Percentiles rank a stretch among this genome's conserved stretches.
These are phyloP conservation scores for Ophiostoma montium DNA, from an alignment of 2,329 filamentous ascomycete species.

Conservation along the genomic window DNA sequence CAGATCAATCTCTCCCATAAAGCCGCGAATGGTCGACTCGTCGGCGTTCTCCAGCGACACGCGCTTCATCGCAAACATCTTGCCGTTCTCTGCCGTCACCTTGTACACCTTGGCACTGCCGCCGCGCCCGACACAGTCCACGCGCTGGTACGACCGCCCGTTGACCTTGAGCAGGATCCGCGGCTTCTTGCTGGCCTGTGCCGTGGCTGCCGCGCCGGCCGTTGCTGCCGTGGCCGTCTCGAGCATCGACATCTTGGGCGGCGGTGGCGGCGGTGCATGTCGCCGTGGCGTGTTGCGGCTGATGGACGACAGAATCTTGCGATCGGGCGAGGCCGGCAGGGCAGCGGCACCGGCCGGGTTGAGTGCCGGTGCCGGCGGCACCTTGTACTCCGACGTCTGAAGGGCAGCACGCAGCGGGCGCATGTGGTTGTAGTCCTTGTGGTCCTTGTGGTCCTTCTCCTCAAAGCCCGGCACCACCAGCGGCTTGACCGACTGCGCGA, in stretches of 20 bases:
- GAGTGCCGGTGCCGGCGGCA: not conserved
- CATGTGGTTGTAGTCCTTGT: conserved; percentile 18
- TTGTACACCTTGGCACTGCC: conserved; percentile 91
- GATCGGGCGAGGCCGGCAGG: conserved; percentile 26
- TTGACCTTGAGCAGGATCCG: conserved; percentile 79
- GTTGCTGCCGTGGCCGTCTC: conserved; percentile 75
- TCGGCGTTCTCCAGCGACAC: conserved; percentile 87
- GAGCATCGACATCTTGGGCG: conserved; percentile 94
- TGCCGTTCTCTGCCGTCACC: conserved; percentile 93
- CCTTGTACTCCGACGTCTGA: not conserved
- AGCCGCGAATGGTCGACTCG: conserved; percentile 67
- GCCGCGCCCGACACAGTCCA: conserved; percentile 82
- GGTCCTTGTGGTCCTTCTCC: conserved; percentile 40
- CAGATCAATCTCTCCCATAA: conserved; percentile 90
- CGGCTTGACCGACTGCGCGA: conserved; percentile 46
- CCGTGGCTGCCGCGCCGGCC: conserved; percentile 64
- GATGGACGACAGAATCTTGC: conserved; percentile 39
- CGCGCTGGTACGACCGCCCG: conserved; percentile 74
- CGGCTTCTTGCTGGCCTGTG: conserved; percentile 54
- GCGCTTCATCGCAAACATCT: conserved; percentile 85
- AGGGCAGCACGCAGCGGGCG: conserved; percentile 28
- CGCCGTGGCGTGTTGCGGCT: conserved; percentile 60
- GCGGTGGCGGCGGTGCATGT: conserved; percentile 59
- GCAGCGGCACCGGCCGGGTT: not conserved
- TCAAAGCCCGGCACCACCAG: conserved; percentile 21